These are phyloP conservation scores for Solanum clarkiae DNA, from an alignment of 257 asterid genomes.

Conservation along the genomic window DNA sequence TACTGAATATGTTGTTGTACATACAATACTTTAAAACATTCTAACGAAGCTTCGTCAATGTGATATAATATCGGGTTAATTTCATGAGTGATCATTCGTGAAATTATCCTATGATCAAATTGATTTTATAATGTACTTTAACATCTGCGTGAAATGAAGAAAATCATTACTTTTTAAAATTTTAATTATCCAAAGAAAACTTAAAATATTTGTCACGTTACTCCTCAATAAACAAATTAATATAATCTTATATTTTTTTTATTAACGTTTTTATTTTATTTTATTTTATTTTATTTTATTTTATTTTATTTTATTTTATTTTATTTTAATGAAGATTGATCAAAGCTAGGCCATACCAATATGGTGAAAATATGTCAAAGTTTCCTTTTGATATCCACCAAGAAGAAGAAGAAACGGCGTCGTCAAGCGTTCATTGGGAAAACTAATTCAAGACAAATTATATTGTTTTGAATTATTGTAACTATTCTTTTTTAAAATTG, in stretches of 20 bases:
- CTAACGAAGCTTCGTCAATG: background rate
- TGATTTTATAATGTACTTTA: background rate
- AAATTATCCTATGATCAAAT: background rate
- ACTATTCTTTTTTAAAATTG: background rate
- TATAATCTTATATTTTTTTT: background rate
- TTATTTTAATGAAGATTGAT: background rate
- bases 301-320: background rate
- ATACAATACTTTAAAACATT: background rate
- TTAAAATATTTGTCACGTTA: background rate
- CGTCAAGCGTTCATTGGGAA: background rate
- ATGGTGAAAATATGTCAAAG: background rate
- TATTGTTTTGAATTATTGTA: background rate
- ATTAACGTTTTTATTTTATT: background rate
- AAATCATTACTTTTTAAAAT: no score
- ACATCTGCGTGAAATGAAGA: background rate
- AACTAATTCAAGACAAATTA: background rate
- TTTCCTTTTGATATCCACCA: background rate
- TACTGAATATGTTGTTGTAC: no score
- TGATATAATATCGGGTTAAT: background rate
- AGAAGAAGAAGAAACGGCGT: conserved; percentile 1
- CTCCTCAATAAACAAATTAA: background rate
- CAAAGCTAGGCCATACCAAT: background rate
- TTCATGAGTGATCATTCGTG: background rate
- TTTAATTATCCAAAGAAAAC: background rate
- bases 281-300: background rate